Evolutionary conservation across 2,329 filamentous ascomycete species (phyloP).

Genomic region (Elsinoe ampelina): DNA sequence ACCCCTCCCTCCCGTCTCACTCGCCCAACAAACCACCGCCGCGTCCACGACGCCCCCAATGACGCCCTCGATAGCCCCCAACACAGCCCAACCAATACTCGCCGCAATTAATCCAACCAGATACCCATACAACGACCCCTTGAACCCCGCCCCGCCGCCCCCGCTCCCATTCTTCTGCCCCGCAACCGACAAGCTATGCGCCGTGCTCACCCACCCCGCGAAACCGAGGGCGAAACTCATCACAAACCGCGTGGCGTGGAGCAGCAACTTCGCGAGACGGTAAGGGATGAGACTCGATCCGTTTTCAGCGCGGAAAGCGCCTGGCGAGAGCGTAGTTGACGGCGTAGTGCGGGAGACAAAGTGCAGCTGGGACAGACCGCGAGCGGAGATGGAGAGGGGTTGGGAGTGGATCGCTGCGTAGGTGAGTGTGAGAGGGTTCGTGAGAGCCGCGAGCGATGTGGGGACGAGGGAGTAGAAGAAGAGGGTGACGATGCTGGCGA

Average conservation of each 20-base stretch:
- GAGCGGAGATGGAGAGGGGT: conserved; percentile 65
- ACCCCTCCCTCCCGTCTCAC: conserved; percentile 63
- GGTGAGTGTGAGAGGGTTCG: conserved; percentile 83
- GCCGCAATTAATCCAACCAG: conserved; percentile 85
- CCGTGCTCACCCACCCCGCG: conserved; percentile 92
- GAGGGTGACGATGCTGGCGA: conserved; percentile 60
- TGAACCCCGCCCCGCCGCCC: conserved; percentile 26
- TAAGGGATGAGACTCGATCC: conserved; percentile 67
- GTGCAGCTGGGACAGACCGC: conserved; percentile 70
- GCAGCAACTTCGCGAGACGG: conserved; percentile 77
- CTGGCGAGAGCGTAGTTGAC: conserved; percentile 53
- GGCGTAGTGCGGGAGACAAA: conserved; percentile 66
- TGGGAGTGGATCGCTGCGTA: conserved; percentile 92
- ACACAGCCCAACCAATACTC: conserved; percentile 87
- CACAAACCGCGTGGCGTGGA: conserved; percentile 83
- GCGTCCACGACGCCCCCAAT: conserved; percentile 30
- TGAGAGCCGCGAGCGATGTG: conserved; percentile 73
- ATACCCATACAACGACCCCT: conserved; percentile 87
- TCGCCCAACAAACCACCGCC: conserved; percentile 88
- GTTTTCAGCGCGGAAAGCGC: conserved; percentile 30
- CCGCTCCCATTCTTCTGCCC: conserved; percentile 34
- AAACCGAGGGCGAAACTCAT: conserved; percentile 87
- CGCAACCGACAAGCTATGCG: conserved; percentile 61
- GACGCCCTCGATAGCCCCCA: conserved; percentile 41
- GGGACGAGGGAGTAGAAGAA: conserved; percentile 74